phyloP scores from a whole-genome alignment of 345 rosid genomes.

The Aurinia saxatilis region DNA sequence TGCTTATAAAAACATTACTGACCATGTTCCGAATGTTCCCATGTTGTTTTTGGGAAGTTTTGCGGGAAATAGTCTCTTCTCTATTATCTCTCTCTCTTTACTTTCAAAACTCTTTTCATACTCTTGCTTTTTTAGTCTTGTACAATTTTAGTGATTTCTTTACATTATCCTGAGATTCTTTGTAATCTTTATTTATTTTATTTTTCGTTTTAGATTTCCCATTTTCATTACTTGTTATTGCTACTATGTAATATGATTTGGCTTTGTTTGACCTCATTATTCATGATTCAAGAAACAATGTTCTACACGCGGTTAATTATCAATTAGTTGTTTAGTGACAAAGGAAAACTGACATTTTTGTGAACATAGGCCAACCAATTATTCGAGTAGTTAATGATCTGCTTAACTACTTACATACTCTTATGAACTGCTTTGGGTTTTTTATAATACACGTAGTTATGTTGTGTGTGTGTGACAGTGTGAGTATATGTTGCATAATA shows the following conservation, averaged over 20 bases:
- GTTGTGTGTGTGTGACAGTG: too few relatives aligned
- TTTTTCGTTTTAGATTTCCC: not conserved
- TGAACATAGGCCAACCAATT: too few relatives aligned
- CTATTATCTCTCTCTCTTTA: not conserved
- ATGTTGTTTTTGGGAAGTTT: slow-evolving; percentile 25
- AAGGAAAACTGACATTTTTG: too few relatives aligned
- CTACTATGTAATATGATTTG: not conserved
- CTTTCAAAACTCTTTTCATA: slow-evolving; percentile 1
- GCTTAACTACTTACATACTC: too few relatives aligned
- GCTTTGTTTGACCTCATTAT: not conserved
- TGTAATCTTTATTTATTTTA: slow-evolving; percentile 2
- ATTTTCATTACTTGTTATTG: not conserved
- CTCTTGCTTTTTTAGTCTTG: slow-evolving; percentile 12
- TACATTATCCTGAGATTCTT: slow-evolving; percentile 18
- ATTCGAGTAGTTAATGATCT: too few relatives aligned
- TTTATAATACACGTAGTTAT: too few relatives aligned
- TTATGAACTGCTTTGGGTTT: too few relatives aligned
- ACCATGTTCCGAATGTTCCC: slow-evolving; percentile 20
- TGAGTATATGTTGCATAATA: too few relatives aligned
- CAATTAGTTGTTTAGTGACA: too few relatives aligned
- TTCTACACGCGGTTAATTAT: too few relatives aligned
- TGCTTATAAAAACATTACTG: slow-evolving; percentile 21
- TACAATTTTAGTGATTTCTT: slow-evolving; percentile 27
- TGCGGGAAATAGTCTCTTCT: slow-evolving; percentile 16
- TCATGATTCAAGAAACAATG: too few relatives aligned